Conservation (phyloP, 768 basidiomycete genomes). For the Thelephora ganbajun region DNA sequence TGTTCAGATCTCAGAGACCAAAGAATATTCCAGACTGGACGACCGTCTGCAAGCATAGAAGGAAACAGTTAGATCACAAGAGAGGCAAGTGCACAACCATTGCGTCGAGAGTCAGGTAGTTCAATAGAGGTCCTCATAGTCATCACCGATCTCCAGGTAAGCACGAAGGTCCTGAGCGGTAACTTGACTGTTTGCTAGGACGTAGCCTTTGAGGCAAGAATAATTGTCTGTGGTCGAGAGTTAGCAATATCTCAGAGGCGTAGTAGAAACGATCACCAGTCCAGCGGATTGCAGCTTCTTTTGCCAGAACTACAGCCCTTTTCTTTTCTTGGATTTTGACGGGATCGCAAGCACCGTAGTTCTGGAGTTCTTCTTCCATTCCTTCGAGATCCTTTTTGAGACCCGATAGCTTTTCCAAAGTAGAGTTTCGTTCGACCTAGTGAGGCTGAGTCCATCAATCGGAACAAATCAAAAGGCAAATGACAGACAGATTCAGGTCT, state of each 20-base stretch:
- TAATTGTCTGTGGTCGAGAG: conserved; percentile 44
- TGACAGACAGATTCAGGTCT: conserved; percentile 43
- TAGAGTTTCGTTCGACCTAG: conserved; percentile 43
- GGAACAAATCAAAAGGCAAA: not conserved
- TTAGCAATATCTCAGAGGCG: no score
- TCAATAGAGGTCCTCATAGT: conserved; percentile 62
- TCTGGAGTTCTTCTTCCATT: conserved; percentile 55
- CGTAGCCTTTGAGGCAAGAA: conserved; percentile 45
- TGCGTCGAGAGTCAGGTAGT: no score
- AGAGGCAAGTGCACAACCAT: no score
- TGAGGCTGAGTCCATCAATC: not conserved
- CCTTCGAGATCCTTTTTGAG: conserved; percentile 33
- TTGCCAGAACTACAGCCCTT: conserved; percentile 58
- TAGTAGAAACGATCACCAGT: conserved; percentile 51
- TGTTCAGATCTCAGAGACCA: no score
- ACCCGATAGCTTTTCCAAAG: conserved; percentile 34
- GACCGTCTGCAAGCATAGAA: no score
- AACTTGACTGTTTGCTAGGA: conserved; percentile 46
- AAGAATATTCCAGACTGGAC: no score
- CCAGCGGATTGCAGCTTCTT: conserved; percentile 77
- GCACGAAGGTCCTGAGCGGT: conserved; percentile 49
- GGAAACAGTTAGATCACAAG: no score
- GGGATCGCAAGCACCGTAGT: conserved; percentile 80
- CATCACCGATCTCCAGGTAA: conserved; percentile 53
- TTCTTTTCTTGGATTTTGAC: conserved; percentile 65